These are phyloP conservation scores for Calonectria hongkongensis DNA, from an alignment of 2,329 filamentous ascomycete species.

Conservation along the genomic window DNA sequence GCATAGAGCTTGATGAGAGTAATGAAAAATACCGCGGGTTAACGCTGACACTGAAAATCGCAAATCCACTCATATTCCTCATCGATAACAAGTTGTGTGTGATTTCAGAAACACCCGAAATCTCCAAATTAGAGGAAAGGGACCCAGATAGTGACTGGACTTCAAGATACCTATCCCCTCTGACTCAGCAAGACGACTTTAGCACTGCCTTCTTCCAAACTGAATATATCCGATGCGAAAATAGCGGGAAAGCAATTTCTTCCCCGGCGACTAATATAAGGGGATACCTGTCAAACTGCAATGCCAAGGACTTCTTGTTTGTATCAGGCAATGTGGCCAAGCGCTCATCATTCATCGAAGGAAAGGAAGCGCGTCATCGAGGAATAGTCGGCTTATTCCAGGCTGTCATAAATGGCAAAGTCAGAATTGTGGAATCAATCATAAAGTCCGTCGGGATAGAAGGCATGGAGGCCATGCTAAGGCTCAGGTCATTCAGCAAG, in stretches of 20 bases:
- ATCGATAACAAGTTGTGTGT: background rate
- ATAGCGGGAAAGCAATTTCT: background rate
- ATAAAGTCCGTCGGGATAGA: background rate
- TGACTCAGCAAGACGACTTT: background rate
- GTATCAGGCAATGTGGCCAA: background rate
- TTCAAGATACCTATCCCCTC: background rate
- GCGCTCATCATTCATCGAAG: background rate
- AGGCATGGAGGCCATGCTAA: background rate
- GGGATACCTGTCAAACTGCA: background rate
- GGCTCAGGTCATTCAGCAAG: background rate
- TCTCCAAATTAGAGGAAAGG: background rate
- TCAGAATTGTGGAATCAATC: background rate
- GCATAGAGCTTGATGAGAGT: background rate
- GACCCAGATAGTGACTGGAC: background rate
- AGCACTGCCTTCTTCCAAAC: background rate
- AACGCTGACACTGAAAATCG: background rate
- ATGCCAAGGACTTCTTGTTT: background rate
- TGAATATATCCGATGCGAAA: background rate
- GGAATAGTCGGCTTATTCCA: background rate
- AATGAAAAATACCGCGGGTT: conserved; percentile 1
- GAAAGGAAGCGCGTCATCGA: background rate
- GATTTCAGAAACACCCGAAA: background rate
- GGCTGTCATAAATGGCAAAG: background rate
- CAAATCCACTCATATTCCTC: background rate
- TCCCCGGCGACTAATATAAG: background rate